Evolutionary conservation across 2,329 filamentous ascomycete genomes (phyloP), one percentile per base, ranked within the genome.

Genomic region (Penicillium sp.): DNA sequence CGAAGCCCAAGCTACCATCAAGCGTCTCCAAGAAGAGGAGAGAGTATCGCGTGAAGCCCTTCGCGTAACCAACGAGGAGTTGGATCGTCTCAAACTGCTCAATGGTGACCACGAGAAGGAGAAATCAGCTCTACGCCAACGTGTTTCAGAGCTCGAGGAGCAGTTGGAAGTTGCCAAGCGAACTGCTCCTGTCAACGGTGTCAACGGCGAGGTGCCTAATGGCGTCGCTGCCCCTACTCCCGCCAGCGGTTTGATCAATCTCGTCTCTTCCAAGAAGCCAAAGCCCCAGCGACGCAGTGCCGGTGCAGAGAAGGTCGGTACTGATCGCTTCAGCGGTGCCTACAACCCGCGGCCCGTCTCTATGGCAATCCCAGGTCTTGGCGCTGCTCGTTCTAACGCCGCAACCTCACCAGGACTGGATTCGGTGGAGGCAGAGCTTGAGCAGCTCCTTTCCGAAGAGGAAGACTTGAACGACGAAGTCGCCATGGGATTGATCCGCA

Each of bases 401-500:
- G 89, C 89, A 4, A 95, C 95, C 72, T 86, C 89, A 58, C 89
- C 91, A 54, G 87, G 89, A 57, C 82, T 90, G 57, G 95, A 99
- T 74, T 96, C 90, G 69, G 91, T 98, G 68, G 95, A 99, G 79
- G 86, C 92, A 74, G 96, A 99, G 78, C 85, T 99, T 57, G 93
- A 98, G 79, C 90, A 89, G 64, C 85, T 99, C 54, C 87, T 99
- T 63, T 92, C 93, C 45, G 93, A 98, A 71, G 95, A 99, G 76
- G 93, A 98, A 67, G 91, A 90, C 59, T 83, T 99, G 64, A 98
- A 99, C 68, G 93, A 98, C 68, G 95, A 99, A 79, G 92, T 99
- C 50, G 95, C 93, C 0, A 90, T 97, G 84, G 95, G 95, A 60
- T 83, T 99, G 59, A 98, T 99, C 74, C 88, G 90, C 72, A 97